These are phyloP conservation scores for Fusarium nodosum DNA, from an alignment of 2,329 filamentous ascomycete species.

Conservation along the genomic window DNA sequence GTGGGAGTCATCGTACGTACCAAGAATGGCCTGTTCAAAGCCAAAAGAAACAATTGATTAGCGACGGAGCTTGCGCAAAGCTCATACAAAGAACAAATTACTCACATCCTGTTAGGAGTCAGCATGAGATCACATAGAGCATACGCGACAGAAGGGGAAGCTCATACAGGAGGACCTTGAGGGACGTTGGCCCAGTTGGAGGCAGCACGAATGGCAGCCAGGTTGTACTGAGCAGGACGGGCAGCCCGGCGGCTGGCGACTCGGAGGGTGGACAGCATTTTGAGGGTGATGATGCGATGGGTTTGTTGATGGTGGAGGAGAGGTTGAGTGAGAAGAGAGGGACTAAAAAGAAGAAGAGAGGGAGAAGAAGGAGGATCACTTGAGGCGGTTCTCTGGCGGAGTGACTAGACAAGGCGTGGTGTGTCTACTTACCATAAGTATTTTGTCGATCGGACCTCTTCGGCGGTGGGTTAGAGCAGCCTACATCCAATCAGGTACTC, in stretches of 20 bases:
- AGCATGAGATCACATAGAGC: slow-evolving; percentile 33
- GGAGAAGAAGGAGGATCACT: slow-evolving; percentile 32
- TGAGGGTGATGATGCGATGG: slow-evolving; percentile 47
- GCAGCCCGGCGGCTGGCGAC: slow-evolving; percentile 65
- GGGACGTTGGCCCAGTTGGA: slow-evolving; percentile 93
- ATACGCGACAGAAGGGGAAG: slow-evolving; percentile 33
- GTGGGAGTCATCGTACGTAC: slow-evolving; percentile 59
- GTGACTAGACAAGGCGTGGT: slow-evolving; percentile 41
- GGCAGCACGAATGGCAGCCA: slow-evolving; percentile 65
- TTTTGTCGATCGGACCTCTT: slow-evolving; percentile 43
- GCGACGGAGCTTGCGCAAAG: slow-evolving; percentile 37
- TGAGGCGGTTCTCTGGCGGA: slow-evolving; percentile 46
- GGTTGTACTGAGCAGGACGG: slow-evolving; percentile 57
- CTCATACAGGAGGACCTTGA: slow-evolving; percentile 91
- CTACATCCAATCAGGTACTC: slow-evolving; percentile 35
- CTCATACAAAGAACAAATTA: slow-evolving; percentile 28
- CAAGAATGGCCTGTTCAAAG: slow-evolving; percentile 76
- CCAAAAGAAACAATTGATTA: slow-evolving; percentile 44
- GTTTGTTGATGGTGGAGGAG: slow-evolving; percentile 32
- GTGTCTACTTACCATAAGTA: slow-evolving; percentile 24
- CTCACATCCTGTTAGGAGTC: slow-evolving; percentile 56
- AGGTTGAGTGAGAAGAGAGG: slow-evolving; percentile 35
- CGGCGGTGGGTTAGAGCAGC: slow-evolving; percentile 42
- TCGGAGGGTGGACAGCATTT: slow-evolving; percentile 70
- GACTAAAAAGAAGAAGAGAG: slow-evolving; percentile 24